A percentile compares a stretch with the other conserved stretches of the same genome.
phyloP scores from a whole-genome alignment of 371 early-diverging fungal genomes.

The Rhizopus delemar region DNA sequence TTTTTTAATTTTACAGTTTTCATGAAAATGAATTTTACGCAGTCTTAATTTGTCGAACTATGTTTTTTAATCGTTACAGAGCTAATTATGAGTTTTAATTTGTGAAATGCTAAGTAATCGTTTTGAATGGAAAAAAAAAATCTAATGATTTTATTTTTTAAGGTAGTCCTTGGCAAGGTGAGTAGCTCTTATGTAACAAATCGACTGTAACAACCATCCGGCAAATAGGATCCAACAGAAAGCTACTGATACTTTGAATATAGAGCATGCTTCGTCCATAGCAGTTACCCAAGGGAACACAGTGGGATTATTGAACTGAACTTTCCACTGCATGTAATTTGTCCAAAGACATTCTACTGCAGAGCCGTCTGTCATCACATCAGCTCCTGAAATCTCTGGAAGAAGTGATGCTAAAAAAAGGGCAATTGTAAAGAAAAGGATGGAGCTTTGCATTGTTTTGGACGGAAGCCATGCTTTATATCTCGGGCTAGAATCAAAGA shows the following conservation, averaged over 20 bases:
- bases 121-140: too few relatives aligned
- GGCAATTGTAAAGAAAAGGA: slow-evolving; percentile 25
- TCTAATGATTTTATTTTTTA: background rate
- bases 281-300: slow-evolving; percentile 41
- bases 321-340: slow-evolving; percentile 45
- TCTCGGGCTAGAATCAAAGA: slow-evolving; percentile 35
- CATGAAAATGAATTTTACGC: too few relatives aligned
- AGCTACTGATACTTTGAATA: slow-evolving; percentile 33
- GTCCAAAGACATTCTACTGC: slow-evolving; percentile 38
- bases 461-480: slow-evolving; percentile 47
- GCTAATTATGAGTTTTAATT: background rate
- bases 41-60: too few relatives aligned
- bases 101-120: too few relatives aligned
- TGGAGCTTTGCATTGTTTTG: slow-evolving; percentile 29
- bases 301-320: slow-evolving; percentile 32
- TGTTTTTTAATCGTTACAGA: background rate
- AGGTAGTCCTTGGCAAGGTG: slow-evolving; percentile 7
- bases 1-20: too few relatives aligned
- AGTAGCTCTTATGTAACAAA: slow-evolving; percentile 28
- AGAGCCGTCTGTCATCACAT: slow-evolving; percentile 36
- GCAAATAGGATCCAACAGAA: slow-evolving; percentile 35
- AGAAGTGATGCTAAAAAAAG: slow-evolving; percentile 34
- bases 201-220: slow-evolving; percentile 26
- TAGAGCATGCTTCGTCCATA: slow-evolving; percentile 42
- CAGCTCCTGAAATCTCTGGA: slow-evolving; percentile 39